Evolutionary conservation across 2,329 filamentous ascomycete genomes (phyloP).

Genomic region (Ploettnerulaceae sp.): DNA sequence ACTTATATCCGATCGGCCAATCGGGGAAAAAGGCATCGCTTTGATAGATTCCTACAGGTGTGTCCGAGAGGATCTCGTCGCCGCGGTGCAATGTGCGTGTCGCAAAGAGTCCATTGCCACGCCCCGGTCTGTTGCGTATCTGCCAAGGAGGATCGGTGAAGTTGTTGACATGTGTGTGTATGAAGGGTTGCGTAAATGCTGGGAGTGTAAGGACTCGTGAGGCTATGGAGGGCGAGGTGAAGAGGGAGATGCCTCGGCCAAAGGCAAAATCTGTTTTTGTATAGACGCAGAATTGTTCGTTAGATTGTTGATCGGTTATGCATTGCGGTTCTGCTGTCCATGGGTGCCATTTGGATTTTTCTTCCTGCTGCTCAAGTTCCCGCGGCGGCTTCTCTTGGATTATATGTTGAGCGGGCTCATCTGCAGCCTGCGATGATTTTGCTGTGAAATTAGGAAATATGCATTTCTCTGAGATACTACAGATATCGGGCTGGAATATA

Average conservation of each 20-base stretch:
- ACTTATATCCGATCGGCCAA: constrained; percentile 22
- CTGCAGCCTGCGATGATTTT: background rate
- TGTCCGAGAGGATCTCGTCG: constrained; percentile 25
- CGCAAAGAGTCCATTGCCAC: constrained; percentile 30
- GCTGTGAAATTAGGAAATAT: background rate
- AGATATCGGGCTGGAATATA: constrained; percentile 7
- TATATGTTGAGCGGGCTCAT: constrained; percentile 7
- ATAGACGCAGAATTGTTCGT: constrained; percentile 27
- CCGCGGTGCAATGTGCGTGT: constrained; percentile 25
- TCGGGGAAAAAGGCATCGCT: constrained; percentile 26
- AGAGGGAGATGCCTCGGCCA: constrained; percentile 29
- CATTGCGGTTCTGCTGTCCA: constrained; percentile 27
- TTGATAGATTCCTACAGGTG: constrained; percentile 27
- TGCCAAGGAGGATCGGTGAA: constrained; percentile 26
- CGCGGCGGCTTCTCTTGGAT: background rate
- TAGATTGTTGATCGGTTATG: constrained; percentile 14
- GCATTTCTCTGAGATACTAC: constrained; percentile 5
- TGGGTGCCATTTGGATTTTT: constrained; percentile 1
- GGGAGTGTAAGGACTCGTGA: constrained; percentile 18
- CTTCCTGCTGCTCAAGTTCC: background rate
- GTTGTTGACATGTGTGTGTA: constrained; percentile 21
- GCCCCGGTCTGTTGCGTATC: constrained; percentile 22
- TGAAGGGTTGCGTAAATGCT: constrained; percentile 17
- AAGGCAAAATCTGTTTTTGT: constrained; percentile 27
- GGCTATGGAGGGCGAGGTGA: constrained; percentile 25